Conservation (phyloP, 768 basidiomycete genomes). For the Mycena venus region DNA sequence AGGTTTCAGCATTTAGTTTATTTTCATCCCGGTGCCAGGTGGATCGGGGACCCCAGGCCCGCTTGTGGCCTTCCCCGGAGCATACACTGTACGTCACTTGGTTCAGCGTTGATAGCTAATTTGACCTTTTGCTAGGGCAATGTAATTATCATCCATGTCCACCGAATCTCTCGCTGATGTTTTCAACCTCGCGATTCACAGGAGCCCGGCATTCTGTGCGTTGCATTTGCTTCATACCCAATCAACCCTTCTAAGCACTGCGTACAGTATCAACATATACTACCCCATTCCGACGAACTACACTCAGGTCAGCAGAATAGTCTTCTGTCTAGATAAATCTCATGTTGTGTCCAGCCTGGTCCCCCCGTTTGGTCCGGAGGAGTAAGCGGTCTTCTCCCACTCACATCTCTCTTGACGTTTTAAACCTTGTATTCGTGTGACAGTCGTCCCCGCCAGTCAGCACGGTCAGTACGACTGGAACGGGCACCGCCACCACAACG, state of each 20-base stretch:
- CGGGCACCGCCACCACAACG: background rate
- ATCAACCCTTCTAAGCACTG: background rate
- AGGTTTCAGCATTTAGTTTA: background rate
- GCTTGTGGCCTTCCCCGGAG: conserved; percentile 50
- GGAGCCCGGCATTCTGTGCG: conserved; percentile 34
- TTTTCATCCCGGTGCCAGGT: background rate
- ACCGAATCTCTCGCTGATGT: background rate
- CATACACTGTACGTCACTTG: conserved; percentile 40
- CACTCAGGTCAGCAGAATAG: conserved; percentile 12
- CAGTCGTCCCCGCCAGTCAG: background rate
- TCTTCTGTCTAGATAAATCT: no score
- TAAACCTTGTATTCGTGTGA: no score
- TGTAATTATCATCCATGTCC: background rate
- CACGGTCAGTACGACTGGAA: background rate
- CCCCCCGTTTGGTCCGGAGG: conserved; percentile 17
- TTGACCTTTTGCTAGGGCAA: background rate
- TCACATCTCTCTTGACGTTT: background rate
- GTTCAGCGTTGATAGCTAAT: background rate
- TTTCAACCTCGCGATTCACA: background rate
- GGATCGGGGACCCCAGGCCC: conserved; percentile 50
- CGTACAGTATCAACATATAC: conserved; percentile 33
- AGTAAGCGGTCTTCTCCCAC: background rate
- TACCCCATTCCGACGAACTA: conserved; percentile 37
- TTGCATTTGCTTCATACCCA: background rate
- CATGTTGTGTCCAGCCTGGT: conserved; percentile 3